Conservation (phyloP, 305 asterid genomes). For the Solanum hybrid region DNA sequence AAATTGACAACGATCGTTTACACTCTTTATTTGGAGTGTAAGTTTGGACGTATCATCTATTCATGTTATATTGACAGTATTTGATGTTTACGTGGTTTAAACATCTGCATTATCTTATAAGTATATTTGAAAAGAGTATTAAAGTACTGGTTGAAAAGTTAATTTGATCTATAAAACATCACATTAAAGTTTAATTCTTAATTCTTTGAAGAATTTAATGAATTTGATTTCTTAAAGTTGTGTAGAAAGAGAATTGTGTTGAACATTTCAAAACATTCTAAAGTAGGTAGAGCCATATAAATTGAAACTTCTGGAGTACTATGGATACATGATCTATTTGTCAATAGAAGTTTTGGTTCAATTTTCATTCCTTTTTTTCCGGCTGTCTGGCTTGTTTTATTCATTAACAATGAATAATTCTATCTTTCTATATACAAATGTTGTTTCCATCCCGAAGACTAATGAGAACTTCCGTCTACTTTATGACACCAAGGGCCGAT, state of each 20-base stretch:
- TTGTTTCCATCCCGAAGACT: constrained; percentile 13
- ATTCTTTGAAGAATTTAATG: background rate
- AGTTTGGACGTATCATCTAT: too few species aligned
- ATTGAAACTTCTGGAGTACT: background rate
- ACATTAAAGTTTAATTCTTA: background rate
- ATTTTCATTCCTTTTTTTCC: background rate
- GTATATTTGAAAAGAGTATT: background rate
- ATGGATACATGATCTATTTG: background rate
- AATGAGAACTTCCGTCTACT: constrained; percentile 19
- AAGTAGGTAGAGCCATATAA: background rate
- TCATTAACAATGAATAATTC: background rate
- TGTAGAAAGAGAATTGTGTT: background rate
- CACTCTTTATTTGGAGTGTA: too few species aligned
- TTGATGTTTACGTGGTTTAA: background rate
- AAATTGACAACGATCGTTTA: too few species aligned
- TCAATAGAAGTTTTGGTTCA: background rate
- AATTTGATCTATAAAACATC: background rate
- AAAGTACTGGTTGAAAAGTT: background rate
- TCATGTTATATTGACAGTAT: too few species aligned
- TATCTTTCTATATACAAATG: background rate
- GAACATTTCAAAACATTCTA: background rate
- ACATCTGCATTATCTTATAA: background rate
- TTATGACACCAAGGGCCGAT: constrained; percentile 11
- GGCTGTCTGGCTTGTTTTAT: background rate
- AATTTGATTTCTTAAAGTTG: background rate